phyloP scores from a whole-genome alignment of 2,329 filamentous ascomycete genomes.

The Venturia pyrina region DNA sequence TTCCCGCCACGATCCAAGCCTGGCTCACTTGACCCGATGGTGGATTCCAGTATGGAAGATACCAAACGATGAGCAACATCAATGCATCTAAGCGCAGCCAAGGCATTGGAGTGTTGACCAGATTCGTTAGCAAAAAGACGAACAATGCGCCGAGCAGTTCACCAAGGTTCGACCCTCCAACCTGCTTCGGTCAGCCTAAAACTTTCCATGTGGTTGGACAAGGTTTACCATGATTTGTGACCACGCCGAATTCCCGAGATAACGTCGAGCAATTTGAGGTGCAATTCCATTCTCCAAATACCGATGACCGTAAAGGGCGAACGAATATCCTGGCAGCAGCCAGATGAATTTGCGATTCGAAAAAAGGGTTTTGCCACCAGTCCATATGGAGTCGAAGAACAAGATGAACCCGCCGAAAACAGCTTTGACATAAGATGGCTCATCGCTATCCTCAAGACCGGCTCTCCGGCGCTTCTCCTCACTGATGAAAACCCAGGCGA shows the following conservation, averaged over 20 bases:
- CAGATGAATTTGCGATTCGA: constrained; percentile 39
- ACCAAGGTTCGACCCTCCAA: constrained; percentile 41
- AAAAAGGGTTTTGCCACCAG: constrained; percentile 37
- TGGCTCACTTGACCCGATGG: constrained; percentile 30
- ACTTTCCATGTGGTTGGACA: no score
- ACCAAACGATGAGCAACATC: constrained; percentile 39
- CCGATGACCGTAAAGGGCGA: constrained; percentile 41
- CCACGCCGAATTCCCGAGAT: constrained; percentile 40
- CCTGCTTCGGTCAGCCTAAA: background rate
- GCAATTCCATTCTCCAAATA: constrained; percentile 42
- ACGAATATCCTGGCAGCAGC: constrained; percentile 39
- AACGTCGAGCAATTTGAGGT: constrained; percentile 36
- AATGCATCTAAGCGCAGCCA: constrained; percentile 41
- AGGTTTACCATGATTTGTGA: constrained; percentile 35
- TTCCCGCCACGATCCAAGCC: constrained; percentile 37
- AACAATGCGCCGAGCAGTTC: constrained; percentile 39
- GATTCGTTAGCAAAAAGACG: constrained; percentile 40
- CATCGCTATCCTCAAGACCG: constrained; percentile 17
- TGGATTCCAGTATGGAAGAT: constrained; percentile 38
- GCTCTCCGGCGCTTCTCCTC: constrained; percentile 19
- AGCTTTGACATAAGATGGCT: constrained; percentile 21
- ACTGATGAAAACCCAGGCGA: constrained; percentile 38
- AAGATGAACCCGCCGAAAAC: constrained; percentile 32
- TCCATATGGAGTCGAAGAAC: constrained; percentile 38
- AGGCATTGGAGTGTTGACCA: constrained; percentile 40